Percentiles rank a stretch among this genome's conserved stretches.
Conservation (phyloP, 208 protist species). For the Wallacemonas sp. region DNA sequence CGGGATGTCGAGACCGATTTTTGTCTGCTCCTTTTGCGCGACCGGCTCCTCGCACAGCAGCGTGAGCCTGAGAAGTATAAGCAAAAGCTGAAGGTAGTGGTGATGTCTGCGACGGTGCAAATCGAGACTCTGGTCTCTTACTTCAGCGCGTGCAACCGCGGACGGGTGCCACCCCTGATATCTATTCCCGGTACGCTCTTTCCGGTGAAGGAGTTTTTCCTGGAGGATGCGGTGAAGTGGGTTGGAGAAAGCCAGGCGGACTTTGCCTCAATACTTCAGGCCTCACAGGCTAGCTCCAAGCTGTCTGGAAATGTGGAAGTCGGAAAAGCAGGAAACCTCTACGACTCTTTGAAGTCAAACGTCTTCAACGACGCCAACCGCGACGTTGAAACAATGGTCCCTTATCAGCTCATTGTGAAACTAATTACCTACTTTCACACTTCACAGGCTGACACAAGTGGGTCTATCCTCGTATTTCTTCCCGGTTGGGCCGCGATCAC, state of each 20-base stretch:
- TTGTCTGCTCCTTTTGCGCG: slow-evolving; percentile 70
- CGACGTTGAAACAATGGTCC: slow-evolving; percentile 62
- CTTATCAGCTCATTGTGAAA: slow-evolving; percentile 67
- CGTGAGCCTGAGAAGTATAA: slow-evolving; percentile 32
- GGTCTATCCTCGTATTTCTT: slow-evolving; percentile 88
- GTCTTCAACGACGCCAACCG: slow-evolving; percentile 53
- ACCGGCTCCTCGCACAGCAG: slow-evolving; percentile 56
- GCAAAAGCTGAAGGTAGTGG: slow-evolving; percentile 93
- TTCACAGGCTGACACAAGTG: slow-evolving; percentile 29
- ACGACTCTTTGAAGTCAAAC: slow-evolving; percentile 56
- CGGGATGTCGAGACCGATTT: slow-evolving; percentile 87
- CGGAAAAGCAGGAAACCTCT: slow-evolving; percentile 18
- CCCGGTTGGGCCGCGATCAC: slow-evolving; percentile 91
- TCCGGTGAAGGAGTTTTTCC: slow-evolving; percentile 79
- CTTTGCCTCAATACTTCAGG: not conserved
- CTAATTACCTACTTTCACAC: slow-evolving; percentile 63
- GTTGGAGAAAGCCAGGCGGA: slow-evolving; percentile 12
- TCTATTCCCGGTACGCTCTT: slow-evolving; percentile 85
- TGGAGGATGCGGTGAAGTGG: slow-evolving; percentile 80
- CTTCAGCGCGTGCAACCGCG: slow-evolving; percentile 40
- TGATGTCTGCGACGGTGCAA: slow-evolving; percentile 96
- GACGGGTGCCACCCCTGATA: slow-evolving; percentile 44
- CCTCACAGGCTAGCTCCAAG: not conserved
- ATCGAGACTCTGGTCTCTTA: slow-evolving; percentile 72
- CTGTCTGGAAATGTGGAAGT: not conserved